phyloP scores from a whole-genome alignment of 768 basidiomycete genomes.

The Royoungia palumana region DNA sequence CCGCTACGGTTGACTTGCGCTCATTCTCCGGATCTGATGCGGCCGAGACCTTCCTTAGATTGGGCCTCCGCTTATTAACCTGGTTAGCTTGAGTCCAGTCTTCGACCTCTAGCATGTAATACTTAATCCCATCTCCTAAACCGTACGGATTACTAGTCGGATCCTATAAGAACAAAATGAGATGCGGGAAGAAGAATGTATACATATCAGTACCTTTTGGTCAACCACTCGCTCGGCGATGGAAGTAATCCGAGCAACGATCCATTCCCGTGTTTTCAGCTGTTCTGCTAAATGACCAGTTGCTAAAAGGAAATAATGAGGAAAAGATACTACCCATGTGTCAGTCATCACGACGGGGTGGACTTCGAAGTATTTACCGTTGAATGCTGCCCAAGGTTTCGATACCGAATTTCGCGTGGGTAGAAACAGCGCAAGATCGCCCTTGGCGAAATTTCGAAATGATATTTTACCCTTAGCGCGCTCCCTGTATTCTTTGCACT shows the following conservation, averaged over 20 bases:
- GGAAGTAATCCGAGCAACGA: constrained; percentile 87
- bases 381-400: constrained; percentile 98
- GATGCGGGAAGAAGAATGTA: background rate
- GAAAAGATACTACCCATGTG: constrained; percentile 72
- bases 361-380: constrained; percentile 52
- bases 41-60: constrained; percentile 48
- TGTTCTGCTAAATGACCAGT: constrained; percentile 85
- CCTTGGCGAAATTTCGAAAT: constrained; percentile 92
- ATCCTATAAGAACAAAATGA: constrained; percentile 46
- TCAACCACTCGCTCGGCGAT: constrained; percentile 85
- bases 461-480: constrained; percentile 96
- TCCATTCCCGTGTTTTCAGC: constrained; percentile 89
- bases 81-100: constrained; percentile 81
- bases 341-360: background rate
- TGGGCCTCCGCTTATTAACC: constrained; percentile 55
- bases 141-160: constrained; percentile 86
- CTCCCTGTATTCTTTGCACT: constrained; percentile 93
- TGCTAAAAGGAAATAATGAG: constrained; percentile 94
- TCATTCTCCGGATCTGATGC: constrained; percentile 39
- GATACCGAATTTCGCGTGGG: constrained; percentile 93
- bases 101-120: constrained; percentile 91
- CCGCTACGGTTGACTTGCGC: constrained; percentile 23
- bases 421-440: constrained; percentile 92
- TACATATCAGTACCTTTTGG: constrained; percentile 48
- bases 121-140: constrained; percentile 85